Base-by-base conservation (phyloP, 306 rosid species). In the Corylus avellana region DNA sequence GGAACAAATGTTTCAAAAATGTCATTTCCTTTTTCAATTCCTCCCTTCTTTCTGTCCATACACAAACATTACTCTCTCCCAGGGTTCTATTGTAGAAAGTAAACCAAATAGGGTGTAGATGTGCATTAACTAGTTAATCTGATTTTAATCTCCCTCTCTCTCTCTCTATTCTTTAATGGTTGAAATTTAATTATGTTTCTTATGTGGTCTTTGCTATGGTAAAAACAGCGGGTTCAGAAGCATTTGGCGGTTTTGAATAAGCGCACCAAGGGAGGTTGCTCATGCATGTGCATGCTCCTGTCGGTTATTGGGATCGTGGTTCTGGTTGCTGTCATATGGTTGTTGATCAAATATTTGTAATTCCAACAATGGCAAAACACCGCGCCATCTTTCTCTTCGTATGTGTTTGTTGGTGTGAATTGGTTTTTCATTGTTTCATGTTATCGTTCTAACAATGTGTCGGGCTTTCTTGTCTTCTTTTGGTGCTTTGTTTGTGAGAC, bases 171-270 rank as follows among this genome's bases (percentile, higher is more conserved):
- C 64, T 70, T 73, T 51, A 32, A 12, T 74, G 58, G 75, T 74
- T 50, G 25, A 64, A 66, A 66, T 57, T 79, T 58, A 79, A 74
- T 58, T 72, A 12, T 77, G 71, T 75, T 76, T 61, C 77, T 29
- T 77, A 54, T 75, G 12, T 39, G 56, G 77, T 57, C 72, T 53
- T 22, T 87, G n/a, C 68, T 74, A 76, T 77, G 32, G 71, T 75
- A 12, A 76, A 82, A 86, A 89, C 98, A 95, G 97, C 83, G 99
- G 73, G 99, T 95, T 73, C 96, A 89, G 90, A 95, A 95, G 90
- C 90, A 87, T 82, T 93, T 95, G 91, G 96, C 97, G 63, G 48
- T 90, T 75, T 68, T 95, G 82, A 93, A 93, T 87, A 95, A 93
- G 77, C 96, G 96, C 44, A 84, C 89, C 12, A 93, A 93, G 83